Evolutionary conservation across 257 asterid genomes (phyloP), one percentile per base, ranked within the genome.

Genomic region (Linderniella brevidens): DNA sequence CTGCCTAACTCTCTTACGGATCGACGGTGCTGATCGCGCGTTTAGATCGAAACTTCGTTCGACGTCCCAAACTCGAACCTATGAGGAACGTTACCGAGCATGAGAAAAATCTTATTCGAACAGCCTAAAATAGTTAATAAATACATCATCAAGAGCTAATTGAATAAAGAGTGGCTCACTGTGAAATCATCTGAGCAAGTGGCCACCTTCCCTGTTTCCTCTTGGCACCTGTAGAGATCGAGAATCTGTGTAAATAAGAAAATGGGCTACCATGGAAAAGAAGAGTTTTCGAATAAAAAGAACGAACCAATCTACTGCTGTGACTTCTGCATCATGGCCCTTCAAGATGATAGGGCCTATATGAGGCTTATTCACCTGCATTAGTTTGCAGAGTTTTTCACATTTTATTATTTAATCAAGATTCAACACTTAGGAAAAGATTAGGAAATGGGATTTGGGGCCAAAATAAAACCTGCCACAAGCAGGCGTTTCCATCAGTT

Each of bases 121-220:
- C 36, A 16, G 39, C 47, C 41, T 18, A 8, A 8, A 42, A 42
- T 42, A 16, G 1, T 42, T 8, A 13, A 1, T 1, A 14, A 8
- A 14, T 14, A 8, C 17, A 42, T 1, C 10, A 8, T 42, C 47
- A 39, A 9, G 9, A 42, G 13, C 12, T 15, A 25, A 15, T n/a
- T 42, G 35, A 40, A 41, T 29, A 60, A 17, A 25, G n/a, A 14
- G 37, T 51, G 64, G 8, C 92, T 77, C 78, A 90, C 98, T 0
- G 96, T 85, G 78, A 76, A 79, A 75, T 90, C 98, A 71, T 90
- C 96, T 0, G 99, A 81, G 62, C 83, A 65, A 17, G 99, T 90
- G 29, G 99, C 99, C 53, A 81, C 69, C 60, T 75, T 82, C 50
- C 99, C 99, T 35, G 48, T 77, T 70, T 79, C 94, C 11, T 71